Conservation (phyloP, 2,329 filamentous ascomycete genomes). For the Sporothrix globosa region DNA sequence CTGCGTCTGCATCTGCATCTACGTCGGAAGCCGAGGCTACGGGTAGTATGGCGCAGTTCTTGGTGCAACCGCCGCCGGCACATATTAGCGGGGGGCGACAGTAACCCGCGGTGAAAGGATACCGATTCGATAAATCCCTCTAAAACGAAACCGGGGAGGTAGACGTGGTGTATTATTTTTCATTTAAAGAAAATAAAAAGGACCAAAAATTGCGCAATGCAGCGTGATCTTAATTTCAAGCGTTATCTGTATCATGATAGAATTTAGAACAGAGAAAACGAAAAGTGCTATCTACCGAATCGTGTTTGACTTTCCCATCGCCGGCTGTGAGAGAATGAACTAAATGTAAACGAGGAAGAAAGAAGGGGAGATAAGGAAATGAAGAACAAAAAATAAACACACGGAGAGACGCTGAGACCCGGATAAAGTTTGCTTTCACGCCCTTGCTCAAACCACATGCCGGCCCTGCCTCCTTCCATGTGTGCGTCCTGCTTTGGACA, state of each 20-base stretch:
- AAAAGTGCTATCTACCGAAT: slow-evolving; percentile 9
- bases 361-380: neutral
- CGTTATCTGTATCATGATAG: neutral
- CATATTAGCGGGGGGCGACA: neutral
- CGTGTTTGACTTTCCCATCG: neutral
- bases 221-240: no score
- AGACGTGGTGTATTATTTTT: no score
- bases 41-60: neutral
- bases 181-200: no score
- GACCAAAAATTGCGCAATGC: no score
- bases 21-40: neutral
- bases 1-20: no score
- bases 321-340: neutral
- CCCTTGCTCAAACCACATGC: neutral
- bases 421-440: neutral
- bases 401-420: slow-evolving; percentile 4
- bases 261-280: neutral
- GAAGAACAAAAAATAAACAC: neutral
- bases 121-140: no score
- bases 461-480: neutral
- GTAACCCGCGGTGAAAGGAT: no score
- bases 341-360: neutral
- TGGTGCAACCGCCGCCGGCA: neutral
- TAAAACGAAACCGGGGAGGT: no score
- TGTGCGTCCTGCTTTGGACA: neutral